These are phyloP conservation scores for Erythrobasidium yunnanense DNA, from an alignment of 768 basidiomycete genomes.

Conservation along the genomic window DNA sequence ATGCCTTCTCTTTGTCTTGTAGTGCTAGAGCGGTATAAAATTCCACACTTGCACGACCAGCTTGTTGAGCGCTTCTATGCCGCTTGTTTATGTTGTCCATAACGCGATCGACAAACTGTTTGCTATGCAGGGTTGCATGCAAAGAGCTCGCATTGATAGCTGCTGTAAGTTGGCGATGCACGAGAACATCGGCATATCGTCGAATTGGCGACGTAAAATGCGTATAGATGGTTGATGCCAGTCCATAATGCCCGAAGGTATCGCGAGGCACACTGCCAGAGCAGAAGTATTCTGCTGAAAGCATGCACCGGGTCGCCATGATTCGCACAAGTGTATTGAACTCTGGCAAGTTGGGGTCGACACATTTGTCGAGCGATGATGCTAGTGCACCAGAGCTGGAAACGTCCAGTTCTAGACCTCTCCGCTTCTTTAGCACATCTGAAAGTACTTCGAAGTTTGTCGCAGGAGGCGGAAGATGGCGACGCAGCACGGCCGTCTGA, in stretches of 20 bases:
- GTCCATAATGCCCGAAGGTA: constrained; percentile 90
- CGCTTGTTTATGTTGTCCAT: constrained; percentile 77
- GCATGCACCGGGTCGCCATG: constrained; percentile 98
- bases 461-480: constrained; percentile 58
- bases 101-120: constrained; percentile 72
- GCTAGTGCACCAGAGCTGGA: constrained; percentile 84
- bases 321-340: constrained; percentile 98
- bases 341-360: constrained; percentile 68
- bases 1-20: constrained; percentile 37
- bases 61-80: constrained; percentile 96
- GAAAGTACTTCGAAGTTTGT: constrained; percentile 92
- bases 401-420: constrained; percentile 71
- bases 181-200: constrained; percentile 89
- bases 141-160: constrained; percentile 73
- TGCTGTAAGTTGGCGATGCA: constrained; percentile 81
- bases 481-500: constrained; percentile 77
- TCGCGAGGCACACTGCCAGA: constrained; percentile 85
- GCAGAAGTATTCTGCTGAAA: constrained; percentile 95
- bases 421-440: constrained; percentile 77
- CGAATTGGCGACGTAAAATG: constrained; percentile 98
- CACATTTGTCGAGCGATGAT: constrained; percentile 70
- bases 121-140: constrained; percentile 77
- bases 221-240: constrained; percentile 94
- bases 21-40: constrained; percentile 92
- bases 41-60: constrained; percentile 87